Evolutionary conservation across 164 flowering plant species (phyloP).

Genomic region (Piper betle): DNA sequence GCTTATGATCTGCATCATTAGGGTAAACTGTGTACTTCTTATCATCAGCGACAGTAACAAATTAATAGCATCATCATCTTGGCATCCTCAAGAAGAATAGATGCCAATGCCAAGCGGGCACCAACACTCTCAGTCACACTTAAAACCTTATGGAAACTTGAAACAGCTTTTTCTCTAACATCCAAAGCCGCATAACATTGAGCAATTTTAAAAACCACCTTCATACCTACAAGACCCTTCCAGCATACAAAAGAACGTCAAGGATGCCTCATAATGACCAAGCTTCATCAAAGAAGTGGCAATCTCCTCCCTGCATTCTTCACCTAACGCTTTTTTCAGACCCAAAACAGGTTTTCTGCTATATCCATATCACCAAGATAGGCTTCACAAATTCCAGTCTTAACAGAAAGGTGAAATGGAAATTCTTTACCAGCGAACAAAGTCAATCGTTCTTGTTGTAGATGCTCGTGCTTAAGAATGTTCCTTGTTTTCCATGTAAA

Average conservation of each 20-base stretch:
- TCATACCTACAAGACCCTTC: conserved; percentile 20
- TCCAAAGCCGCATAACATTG: conserved; percentile 35
- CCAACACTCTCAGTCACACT: conserved; percentile 27
- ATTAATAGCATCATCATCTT: conserved; percentile 58
- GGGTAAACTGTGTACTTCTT: conserved; percentile 13
- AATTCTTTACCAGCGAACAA: conserved; percentile 28
- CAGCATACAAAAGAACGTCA: conserved; percentile 47
- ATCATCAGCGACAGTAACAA: conserved; percentile 57
- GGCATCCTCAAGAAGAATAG: conserved; percentile 51
- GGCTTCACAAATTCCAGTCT: conserved; percentile 66
- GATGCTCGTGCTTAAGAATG: conserved; percentile 44
- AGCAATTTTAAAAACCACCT: conserved; percentile 40
- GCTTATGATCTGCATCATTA: conserved; percentile 18
- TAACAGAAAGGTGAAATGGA: conserved; percentile 35
- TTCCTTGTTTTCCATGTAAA: conserved; percentile 36
- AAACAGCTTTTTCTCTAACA: conserved; percentile 32
- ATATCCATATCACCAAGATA: conserved; percentile 56
- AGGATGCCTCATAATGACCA: conserved; percentile 34
- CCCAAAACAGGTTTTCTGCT: conserved; percentile 51
- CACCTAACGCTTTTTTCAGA: conserved; percentile 18
- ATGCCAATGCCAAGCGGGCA: conserved; percentile 49
- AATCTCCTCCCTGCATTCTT: conserved; percentile 24
- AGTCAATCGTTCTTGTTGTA: conserved; percentile 35
- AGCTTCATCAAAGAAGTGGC: conserved; percentile 38
- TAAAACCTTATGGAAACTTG: conserved; percentile 41